These are phyloP conservation scores for Eucalyptus curtisii DNA, from an alignment of 345 rosid genomes.

Conservation along the genomic window DNA sequence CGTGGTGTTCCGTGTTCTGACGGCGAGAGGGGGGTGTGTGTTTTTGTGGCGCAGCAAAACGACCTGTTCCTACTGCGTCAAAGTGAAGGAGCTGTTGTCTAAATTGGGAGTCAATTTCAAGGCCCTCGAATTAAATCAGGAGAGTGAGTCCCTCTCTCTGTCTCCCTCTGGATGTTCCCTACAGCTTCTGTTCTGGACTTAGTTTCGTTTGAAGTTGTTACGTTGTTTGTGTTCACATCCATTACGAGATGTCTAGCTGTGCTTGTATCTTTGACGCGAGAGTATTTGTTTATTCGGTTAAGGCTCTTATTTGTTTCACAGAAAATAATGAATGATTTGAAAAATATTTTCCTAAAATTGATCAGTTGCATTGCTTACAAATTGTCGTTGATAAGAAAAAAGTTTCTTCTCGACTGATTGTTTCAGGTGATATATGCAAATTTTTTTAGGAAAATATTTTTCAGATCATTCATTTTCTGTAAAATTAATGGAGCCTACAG, in stretches of 20 bases:
- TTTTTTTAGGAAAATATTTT: too few relatives aligned
- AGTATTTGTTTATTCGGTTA: not conserved
- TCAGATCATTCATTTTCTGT: too few relatives aligned
- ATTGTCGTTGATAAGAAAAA: fast-evolving
- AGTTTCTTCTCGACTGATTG: fast-evolving
- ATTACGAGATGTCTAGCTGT: not conserved
- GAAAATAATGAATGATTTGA: too few relatives aligned
- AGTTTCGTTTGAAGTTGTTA: not conserved
- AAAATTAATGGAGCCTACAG: fast-evolving
- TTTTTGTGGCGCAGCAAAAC: constrained; percentile 37
- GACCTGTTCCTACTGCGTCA: constrained; percentile 49
- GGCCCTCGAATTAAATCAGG: constrained; percentile 44
- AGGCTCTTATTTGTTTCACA: not conserved
- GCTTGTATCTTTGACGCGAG: not conserved
- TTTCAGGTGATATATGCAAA: not conserved
- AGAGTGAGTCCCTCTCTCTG: constrained; percentile 18
- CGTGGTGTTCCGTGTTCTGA: not conserved
- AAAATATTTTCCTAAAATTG: too few relatives aligned
- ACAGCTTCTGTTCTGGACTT: not conserved
- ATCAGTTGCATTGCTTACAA: fast-evolving
- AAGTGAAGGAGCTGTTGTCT: constrained; percentile 53
- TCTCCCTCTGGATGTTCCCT: not conserved
- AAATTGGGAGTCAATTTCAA: constrained; percentile 33
- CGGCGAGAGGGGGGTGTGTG: not conserved
- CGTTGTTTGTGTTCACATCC: not conserved